These are phyloP conservation scores for Oryza officinalis DNA, from an alignment of 176 grass and related monocot genomes.

Conservation along the genomic window DNA sequence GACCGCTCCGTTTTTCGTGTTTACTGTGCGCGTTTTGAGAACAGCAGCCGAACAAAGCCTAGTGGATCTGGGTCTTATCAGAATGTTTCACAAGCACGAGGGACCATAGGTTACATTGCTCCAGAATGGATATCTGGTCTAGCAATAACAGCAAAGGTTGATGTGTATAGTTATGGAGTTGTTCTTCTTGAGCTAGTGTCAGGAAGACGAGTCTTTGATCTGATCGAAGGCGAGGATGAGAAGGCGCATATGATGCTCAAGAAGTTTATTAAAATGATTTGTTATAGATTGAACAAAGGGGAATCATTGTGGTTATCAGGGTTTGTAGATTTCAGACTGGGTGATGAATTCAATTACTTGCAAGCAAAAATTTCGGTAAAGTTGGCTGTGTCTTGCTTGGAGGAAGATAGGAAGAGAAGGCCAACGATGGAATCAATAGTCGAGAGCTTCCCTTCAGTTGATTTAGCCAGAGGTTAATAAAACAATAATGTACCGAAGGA, in stretches of 20 bases:
- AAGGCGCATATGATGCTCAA: constrained; percentile 32
- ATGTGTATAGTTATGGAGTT: too few relatives aligned
- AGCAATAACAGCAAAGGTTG: too few relatives aligned
- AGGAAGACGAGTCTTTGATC: constrained; percentile 30
- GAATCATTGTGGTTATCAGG: constrained; percentile 40
- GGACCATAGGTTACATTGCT: too few relatives aligned
- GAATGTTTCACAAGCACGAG: too few relatives aligned
- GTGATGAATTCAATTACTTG: constrained; percentile 18
- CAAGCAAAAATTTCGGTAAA: constrained; percentile 35
- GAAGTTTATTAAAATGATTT: constrained; percentile 38
- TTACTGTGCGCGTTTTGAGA: too few relatives aligned
- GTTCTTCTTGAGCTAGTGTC: background rate
- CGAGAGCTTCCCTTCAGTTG: constrained; percentile 35
- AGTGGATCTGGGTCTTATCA: too few relatives aligned
- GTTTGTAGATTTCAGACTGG: constrained; percentile 43
- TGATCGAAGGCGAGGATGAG: constrained; percentile 25
- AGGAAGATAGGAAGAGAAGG: constrained; percentile 48
- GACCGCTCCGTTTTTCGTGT: too few relatives aligned
- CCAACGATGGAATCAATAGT: constrained; percentile 55
- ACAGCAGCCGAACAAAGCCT: too few relatives aligned
- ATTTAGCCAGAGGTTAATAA: constrained; percentile 10
- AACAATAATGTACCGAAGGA: background rate
- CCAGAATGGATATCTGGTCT: too few relatives aligned
- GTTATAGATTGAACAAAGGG: constrained; percentile 7
- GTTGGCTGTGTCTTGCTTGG: constrained; percentile 45